A percentile compares a stretch with the other conserved stretches of the same genome.
Evolutionary conservation across 176 grass and related monocot species (phyloP).

Genomic region (Aechmea fasciata): DNA sequence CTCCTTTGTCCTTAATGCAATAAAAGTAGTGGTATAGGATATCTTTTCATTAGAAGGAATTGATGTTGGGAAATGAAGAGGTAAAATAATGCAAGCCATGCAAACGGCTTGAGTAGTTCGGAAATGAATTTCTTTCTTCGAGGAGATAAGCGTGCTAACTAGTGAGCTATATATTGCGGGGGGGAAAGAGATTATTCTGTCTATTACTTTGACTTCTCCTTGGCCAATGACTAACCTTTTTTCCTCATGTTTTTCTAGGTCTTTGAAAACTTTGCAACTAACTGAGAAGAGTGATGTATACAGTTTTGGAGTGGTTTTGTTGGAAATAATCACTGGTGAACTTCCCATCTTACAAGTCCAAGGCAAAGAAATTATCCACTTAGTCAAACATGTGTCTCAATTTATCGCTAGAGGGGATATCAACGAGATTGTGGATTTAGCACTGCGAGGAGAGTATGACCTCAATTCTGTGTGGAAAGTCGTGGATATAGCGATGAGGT

Average conservation of each 20-base stretch:
- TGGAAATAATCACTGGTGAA: conserved; percentile 16
- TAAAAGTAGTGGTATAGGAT: not conserved
- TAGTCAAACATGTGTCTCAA: too few species aligned
- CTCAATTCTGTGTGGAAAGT: conserved; percentile 22
- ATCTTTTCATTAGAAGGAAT: not conserved
- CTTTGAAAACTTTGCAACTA: conserved; percentile 8
- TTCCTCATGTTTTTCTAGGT: not conserved
- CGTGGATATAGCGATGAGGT: conserved; percentile 6
- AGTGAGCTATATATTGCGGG: too few species aligned
- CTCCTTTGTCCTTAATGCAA: not conserved
- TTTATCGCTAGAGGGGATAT: conserved; percentile 3
- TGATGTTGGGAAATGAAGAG: too few species aligned
- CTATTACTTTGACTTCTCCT: too few species aligned
- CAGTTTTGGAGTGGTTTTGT: conserved; percentile 29
- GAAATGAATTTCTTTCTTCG: too few species aligned
- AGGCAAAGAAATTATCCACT: conserved; percentile 10
- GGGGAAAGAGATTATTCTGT: too few species aligned
- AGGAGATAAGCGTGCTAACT: too few species aligned
- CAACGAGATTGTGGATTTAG: not conserved
- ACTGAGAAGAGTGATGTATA: conserved; percentile 27
- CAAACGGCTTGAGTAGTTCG: too few species aligned
- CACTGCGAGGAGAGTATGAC: not conserved
- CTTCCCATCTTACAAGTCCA: not conserved
- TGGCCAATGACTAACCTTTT: not conserved
- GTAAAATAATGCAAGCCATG: too few species aligned